Percentiles rank a stretch among this genome's conserved stretches.
Conservation (phyloP, 2,329 filamentous ascomycete genomes). For the Claviceps sp. region DNA sequence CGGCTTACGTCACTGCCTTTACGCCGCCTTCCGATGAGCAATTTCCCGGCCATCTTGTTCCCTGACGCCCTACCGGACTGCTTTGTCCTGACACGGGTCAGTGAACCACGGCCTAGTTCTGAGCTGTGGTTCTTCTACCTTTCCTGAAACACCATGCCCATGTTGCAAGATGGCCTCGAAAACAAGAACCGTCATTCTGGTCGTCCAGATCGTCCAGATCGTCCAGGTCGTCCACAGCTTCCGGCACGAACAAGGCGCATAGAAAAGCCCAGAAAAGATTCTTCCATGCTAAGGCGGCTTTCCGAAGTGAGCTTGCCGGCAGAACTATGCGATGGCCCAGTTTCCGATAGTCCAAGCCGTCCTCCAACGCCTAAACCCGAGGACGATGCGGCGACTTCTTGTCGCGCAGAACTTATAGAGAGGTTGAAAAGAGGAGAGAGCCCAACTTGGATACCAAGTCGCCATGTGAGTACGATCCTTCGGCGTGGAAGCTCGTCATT, state of each 20-base stretch:
- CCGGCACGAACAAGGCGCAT: slow-evolving; percentile 9
- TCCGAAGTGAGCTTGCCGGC: slow-evolving; percentile 50
- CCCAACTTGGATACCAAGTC: slow-evolving; percentile 57
- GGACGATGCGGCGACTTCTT: slow-evolving; percentile 27
- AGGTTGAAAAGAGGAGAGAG: slow-evolving; percentile 68
- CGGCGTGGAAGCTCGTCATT: neutral
- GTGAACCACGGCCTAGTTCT: slow-evolving; percentile 11
- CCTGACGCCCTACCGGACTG: neutral
- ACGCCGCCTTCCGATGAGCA: neutral
- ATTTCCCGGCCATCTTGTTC: neutral
- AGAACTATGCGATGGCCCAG: slow-evolving; percentile 45
- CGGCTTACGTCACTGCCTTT: neutral
- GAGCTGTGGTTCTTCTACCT: slow-evolving; percentile 20
- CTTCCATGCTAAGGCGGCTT: slow-evolving; percentile 17
- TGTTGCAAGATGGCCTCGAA: slow-evolving; percentile 40
- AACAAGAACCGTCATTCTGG: slow-evolving; percentile 14
- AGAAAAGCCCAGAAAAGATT: slow-evolving; percentile 1
- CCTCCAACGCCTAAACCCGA: slow-evolving; percentile 12
- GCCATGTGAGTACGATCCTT: slow-evolving; percentile 33
- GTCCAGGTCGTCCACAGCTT: slow-evolving; percentile 9
- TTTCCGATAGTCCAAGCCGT: slow-evolving; percentile 28
- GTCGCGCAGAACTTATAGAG: slow-evolving; percentile 70
- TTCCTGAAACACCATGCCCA: slow-evolving; percentile 34
- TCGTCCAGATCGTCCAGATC: no score
- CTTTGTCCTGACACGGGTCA: slow-evolving; percentile 7